Evolutionary conservation across 106 monocot genomes (phyloP).

Genomic region (Xerophyta viscosa): DNA sequence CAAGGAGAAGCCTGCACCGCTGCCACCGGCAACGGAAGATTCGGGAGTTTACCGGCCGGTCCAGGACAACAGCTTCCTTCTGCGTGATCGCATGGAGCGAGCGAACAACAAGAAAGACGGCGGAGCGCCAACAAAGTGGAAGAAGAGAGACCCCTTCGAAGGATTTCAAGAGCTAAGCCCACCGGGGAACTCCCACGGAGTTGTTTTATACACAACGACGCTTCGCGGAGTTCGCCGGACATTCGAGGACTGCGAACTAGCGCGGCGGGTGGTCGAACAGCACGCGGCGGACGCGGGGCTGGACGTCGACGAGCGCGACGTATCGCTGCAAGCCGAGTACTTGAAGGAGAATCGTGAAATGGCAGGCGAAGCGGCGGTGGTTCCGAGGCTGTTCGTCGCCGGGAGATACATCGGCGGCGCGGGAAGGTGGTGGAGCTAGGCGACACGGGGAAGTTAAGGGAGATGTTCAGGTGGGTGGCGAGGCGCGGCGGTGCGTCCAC

Average conservation of each 20-base stretch:
- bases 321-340: constrained; percentile 79
- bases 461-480: constrained; percentile 54
- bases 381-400: constrained; percentile 70
- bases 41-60: constrained; percentile 32
- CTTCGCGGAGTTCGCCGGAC: constrained; percentile 77
- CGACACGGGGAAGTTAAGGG: constrained; percentile 62
- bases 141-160: constrained; percentile 59
- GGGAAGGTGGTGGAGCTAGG: constrained; percentile 58
- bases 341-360: constrained; percentile 70
- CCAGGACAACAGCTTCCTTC: constrained; percentile 65
- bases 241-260: constrained; percentile 80
- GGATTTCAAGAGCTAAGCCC: constrained; percentile 46
- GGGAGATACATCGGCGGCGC: constrained; percentile 83
- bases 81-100: constrained; percentile 49
- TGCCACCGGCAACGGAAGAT: constrained; percentile 13
- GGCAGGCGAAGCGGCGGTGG: constrained; percentile 37
- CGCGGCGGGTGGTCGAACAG: constrained; percentile 45
- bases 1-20: not conserved
- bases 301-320: constrained; percentile 75
- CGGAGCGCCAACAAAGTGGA: constrained; percentile 14
- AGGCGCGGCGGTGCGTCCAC: constrained; percentile 5
- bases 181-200: constrained; percentile 49
- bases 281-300: constrained; percentile 29
- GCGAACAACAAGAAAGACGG: constrained; percentile 18
- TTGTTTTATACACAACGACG: constrained; percentile 88